These are phyloP conservation scores for Nelumbo lutea DNA, from an alignment of 164 flowering plant genomes.

Conservation along the genomic window DNA sequence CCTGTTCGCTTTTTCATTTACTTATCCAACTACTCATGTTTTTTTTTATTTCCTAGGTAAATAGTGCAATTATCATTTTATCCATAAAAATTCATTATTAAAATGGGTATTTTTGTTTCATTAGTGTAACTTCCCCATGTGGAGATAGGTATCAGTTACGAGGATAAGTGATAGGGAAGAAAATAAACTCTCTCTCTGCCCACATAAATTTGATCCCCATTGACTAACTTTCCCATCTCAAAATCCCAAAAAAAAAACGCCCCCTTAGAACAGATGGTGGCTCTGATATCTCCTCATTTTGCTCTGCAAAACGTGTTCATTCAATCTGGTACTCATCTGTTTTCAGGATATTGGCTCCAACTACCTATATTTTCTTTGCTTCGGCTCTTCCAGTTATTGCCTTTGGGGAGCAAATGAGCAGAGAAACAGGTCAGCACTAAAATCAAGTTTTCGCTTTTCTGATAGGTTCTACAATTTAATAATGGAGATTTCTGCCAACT, in stretches of 20 bases:
- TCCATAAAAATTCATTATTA: too few relatives aligned
- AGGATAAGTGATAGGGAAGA: too few relatives aligned
- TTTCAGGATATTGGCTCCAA: conserved; percentile 35
- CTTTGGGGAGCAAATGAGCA: conserved; percentile 32
- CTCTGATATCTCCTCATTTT: neutral
- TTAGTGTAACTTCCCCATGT: too few relatives aligned
- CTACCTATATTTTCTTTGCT: conserved; percentile 31
- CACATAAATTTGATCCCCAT: too few relatives aligned
- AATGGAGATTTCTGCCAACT: neutral
- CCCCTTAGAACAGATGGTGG: neutral
- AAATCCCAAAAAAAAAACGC: too few relatives aligned
- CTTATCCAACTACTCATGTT: neutral
- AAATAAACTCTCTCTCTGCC: too few relatives aligned
- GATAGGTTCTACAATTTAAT: neutral
- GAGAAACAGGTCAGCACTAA: conserved; percentile 26
- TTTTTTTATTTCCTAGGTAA: neutral
- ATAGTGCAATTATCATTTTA: too few relatives aligned
- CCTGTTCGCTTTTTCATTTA: neutral
- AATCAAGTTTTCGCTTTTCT: neutral
- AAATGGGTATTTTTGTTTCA: too few relatives aligned
- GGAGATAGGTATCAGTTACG: too few relatives aligned
- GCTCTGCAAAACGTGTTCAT: neutral
- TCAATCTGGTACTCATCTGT: neutral
- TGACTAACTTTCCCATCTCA: too few relatives aligned
- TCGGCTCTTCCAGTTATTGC: conserved; percentile 39